Base-by-base conservation (phyloP, 495 filamentous ascomycete genomes). In the Evernia prunastri region DNA sequence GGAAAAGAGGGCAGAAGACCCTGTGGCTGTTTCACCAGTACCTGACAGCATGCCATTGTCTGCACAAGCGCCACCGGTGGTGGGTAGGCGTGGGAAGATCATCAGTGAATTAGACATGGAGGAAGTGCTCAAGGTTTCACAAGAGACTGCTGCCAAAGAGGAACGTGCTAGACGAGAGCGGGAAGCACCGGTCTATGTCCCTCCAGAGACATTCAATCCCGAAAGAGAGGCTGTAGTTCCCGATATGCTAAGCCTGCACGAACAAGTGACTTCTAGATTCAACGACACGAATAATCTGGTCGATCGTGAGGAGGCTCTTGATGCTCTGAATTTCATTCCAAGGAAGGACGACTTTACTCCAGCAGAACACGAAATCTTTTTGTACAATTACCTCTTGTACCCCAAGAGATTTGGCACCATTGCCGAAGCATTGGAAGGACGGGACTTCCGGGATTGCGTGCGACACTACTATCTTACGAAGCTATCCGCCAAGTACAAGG, bases 401-500 rank as follows among this genome's bases (percentile, higher is more conserved):
- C 92, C 93, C 0, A 98, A 98, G 81, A 89, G 90, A 72, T 98
- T 91, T 88, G 89, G 90, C 56, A 89, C 88, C 70, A 92, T 98
- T 61, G 89, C 93, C 4, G 85, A 88, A 31, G 79, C 81, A 29
- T 72, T 96, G 17, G 81, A 85, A 15, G 79, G 82, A 27, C 86
- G 92, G 23, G 86, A 87, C 67, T 94, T 88, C 75, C 85, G 89
- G 67, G 86, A 92, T 57, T 95, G 90, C 72, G 97, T 98, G 67
- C 81, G 91, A 67, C 95, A 97, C 73, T 97, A 98, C 73, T 98
- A 98, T 74, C 83, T 92, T 66, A 96, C 89, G 62, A 98, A 98
- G 74, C 86, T 89, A 69, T 82, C 86, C 63, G 85, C 86, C 31
- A 91, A 90, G 63, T 93, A 96, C 69, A 95, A 96, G 74, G 56